Evolutionary conservation across 345 rosid species (phyloP), one percentile per base, ranked within the genome.

Genomic region (Passiflora organensis): DNA sequence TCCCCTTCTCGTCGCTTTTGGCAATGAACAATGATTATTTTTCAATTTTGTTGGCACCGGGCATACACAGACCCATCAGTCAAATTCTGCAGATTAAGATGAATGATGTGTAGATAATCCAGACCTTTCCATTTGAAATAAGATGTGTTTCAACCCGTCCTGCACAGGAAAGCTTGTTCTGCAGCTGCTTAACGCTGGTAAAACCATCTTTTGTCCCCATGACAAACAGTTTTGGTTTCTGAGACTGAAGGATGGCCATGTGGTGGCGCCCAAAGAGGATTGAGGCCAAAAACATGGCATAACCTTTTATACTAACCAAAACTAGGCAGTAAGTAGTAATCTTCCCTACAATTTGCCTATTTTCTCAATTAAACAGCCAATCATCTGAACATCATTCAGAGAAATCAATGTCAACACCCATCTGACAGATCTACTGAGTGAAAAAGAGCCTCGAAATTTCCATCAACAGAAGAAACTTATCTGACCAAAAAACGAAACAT

Each of bases 181-280:
- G 64, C 25, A 94, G 87, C 81, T 94, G 96, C 53, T 70, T 78
- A 16, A 94, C 89, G 5, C 90, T 94, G 1, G 96, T 89, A 66
- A 94, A 94, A 20, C 96, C 96, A 37, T 89, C 96, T 14, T 68
- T 72, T 36, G 96, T 87, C 48, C 97, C 96, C 99, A 94, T 94
- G 0, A 89, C 77, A 37, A 94, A 89, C 64, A 94, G 88, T 70
- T 94, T 89, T 0, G 96, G 96, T 60, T 85, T 94, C 1, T 72
- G 77, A 39, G 96, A 83, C 43, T 76, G 72, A 39, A 89, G 70
- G 68, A 94, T 79, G 43, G 81, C 73, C 59, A 85, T 94, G 67
- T 94, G 93, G 78, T 85, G 96, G 25, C 90, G 63, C 6, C 97
- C 96, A 16, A 91, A 91, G 4, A 91, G 87, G 70, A 88, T 59